phyloP scores from a whole-genome alignment of 2,329 filamentous ascomycete species.

The Cytospora paraplurivora region DNA sequence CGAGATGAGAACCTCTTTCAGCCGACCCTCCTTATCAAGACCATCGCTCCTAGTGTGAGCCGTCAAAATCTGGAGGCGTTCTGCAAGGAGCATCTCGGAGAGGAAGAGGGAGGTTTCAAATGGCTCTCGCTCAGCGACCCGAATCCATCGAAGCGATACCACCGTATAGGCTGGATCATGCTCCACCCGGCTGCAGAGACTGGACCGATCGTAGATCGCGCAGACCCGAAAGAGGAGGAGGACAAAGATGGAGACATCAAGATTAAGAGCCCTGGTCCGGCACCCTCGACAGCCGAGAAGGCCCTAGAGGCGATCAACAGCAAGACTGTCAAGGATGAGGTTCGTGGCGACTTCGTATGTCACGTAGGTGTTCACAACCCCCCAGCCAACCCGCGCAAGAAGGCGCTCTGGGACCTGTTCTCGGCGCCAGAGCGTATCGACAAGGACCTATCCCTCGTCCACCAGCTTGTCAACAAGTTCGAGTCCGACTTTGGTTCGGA shows the following conservation, averaged over 20 bases:
- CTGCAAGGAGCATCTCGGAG: conserved; percentile 90
- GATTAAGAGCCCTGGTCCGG: conserved; percentile 51
- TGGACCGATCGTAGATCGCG: conserved; percentile 65
- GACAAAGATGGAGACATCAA: conserved; percentile 59
- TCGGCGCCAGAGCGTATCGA: conserved; percentile 92
- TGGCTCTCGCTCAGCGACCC: conserved; percentile 96
- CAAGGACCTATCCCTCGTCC: conserved; percentile 82
- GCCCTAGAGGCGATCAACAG: conserved; percentile 94
- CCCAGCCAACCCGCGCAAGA: conserved; percentile 82
- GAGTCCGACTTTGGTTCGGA: conserved; percentile 80
- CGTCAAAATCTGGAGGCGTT: conserved; percentile 91
- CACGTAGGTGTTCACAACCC: conserved; percentile 96
- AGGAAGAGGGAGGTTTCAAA: conserved; percentile 88
- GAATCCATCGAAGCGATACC: conserved; percentile 94
- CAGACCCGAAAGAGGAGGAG: conserved; percentile 71
- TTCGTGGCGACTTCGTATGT: conserved; percentile 93
- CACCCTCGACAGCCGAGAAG: conserved; percentile 70
- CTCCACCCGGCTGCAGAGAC: conserved; percentile 77
- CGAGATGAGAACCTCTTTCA: conserved; percentile 86
- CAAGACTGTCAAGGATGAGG: conserved; percentile 94
- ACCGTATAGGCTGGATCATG: conserved; percentile 98
- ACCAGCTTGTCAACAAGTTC: conserved; percentile 79
- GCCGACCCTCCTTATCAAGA: conserved; percentile 95
- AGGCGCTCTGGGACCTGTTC: conserved; percentile 95
- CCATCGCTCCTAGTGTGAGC: conserved; percentile 93